Percentiles rank a stretch among this genome's conserved stretches.
Conservation (phyloP, 768 basidiomycete species). For the Grammothele lineata region DNA sequence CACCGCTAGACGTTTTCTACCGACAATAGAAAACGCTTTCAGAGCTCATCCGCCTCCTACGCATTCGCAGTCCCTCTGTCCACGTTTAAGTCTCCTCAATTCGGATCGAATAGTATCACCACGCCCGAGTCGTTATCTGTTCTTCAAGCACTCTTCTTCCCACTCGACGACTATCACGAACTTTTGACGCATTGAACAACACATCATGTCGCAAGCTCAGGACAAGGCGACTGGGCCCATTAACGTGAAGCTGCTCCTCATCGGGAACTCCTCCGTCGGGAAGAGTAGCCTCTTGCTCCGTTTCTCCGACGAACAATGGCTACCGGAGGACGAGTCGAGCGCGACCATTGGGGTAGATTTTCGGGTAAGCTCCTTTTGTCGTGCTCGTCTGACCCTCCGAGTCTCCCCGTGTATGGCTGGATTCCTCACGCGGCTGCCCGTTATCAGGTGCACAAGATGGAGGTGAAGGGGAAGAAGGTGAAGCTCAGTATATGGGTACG, state of each 20-base stretch:
- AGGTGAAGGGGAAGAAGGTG: constrained; percentile 74
- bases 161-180: no score
- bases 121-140: no score
- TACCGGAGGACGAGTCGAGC: constrained; percentile 85
- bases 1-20: neutral
- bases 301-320: constrained; percentile 97
- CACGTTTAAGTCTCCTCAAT: no score
- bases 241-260: constrained; percentile 80
- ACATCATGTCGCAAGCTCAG: constrained; percentile 14
- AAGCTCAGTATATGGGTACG: constrained; percentile 97
- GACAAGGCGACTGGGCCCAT: constrained; percentile 35
- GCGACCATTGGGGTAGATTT: constrained; percentile 87
- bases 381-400: neutral
- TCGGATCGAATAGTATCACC: no score
- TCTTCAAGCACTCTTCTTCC: no score
- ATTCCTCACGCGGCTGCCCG: neutral
- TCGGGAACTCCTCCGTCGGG: constrained; percentile 88
- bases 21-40: neutral
- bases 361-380: constrained; percentile 47
- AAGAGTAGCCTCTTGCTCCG: constrained; percentile 87
- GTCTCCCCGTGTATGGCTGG: neutral
- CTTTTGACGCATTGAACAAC: no score
- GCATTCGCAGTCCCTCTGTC: no score
- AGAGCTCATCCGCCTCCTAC: neutral
- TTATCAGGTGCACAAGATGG: constrained; percentile 80